Conservation (phyloP, 192 early-diverging fungal genomes). For the Gigaspora rosea region DNA sequence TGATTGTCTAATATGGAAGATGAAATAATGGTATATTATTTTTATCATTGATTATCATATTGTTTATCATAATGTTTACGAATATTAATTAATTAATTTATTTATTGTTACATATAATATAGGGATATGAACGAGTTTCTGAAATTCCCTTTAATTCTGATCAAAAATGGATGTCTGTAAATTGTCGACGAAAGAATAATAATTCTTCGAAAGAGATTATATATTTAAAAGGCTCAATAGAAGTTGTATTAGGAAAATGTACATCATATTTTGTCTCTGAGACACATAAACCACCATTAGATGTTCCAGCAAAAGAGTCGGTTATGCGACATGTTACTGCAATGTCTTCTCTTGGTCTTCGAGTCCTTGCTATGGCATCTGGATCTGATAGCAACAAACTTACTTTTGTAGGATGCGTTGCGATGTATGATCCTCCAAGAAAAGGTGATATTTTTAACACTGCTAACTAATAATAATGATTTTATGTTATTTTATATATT, state of each 20-base stretch:
- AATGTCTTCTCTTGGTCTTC: constrained; percentile 77
- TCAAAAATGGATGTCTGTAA: constrained; percentile 91
- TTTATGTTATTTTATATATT: too few relatives aligned
- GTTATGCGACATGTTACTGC: constrained; percentile 62
- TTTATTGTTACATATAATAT: neutral
- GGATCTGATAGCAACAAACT: constrained; percentile 58
- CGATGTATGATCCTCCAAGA: constrained; percentile 93
- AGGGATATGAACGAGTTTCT: constrained; percentile 58
- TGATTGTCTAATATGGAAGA: constrained; percentile 72
- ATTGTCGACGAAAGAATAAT: constrained; percentile 43
- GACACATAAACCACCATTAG: constrained; percentile 54
- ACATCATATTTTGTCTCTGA: constrained; percentile 59
- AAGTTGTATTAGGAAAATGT: constrained; percentile 77
- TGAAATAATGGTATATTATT: constrained; percentile 64
- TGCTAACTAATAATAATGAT: too few relatives aligned
- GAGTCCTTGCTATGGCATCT: constrained; percentile 84
- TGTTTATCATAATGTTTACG: neutral
- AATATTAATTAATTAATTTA: too few relatives aligned
- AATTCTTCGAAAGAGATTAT: constrained; percentile 27
- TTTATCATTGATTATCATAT: too few relatives aligned
- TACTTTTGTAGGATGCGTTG: constrained; percentile 82
- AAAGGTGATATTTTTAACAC: too few relatives aligned
- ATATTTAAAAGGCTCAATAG: constrained; percentile 88
- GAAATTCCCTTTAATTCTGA: constrained; percentile 93
- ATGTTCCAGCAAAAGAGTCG: constrained; percentile 54